Evolutionary conservation across 1,284 basidiomycete genomes (phyloP).

Genomic region (Ustilago shanxiensis): DNA sequence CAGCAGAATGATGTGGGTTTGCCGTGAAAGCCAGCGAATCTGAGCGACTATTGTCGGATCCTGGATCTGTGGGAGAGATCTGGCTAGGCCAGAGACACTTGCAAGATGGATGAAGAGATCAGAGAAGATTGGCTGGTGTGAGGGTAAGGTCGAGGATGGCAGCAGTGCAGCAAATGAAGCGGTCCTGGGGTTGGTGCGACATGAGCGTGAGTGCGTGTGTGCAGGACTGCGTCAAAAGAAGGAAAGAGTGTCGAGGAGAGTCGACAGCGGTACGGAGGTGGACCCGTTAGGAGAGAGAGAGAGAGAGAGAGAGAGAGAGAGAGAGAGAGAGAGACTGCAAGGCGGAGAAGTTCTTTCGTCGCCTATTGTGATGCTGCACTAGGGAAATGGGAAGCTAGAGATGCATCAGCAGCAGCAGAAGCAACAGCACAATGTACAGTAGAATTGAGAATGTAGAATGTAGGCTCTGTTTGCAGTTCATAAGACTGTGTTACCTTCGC

Average conservation of each 20-base stretch:
- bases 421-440: no score
- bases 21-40: neutral
- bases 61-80: no score
- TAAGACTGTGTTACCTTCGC: neutral
- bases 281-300: neutral
- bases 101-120: neutral
- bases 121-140: neutral
- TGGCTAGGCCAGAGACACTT: no score
- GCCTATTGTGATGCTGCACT: neutral
- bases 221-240: neutral
- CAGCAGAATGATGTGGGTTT: neutral
- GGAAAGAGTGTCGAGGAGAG: neutral
- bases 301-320: no score
- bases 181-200: slow-evolving; percentile 11
- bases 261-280: neutral
- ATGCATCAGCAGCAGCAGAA: no score
- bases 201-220: slow-evolving; percentile 12
- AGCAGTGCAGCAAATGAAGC: slow-evolving; percentile 22
- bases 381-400: slow-evolving; percentile 1
- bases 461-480: neutral
- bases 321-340: no score
- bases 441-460: no score
- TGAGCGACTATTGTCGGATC: neutral
- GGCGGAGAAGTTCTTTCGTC: neutral
- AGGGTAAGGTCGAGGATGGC: neutral